Evolutionary conservation across 2,329 filamentous ascomycete genomes (phyloP), one percentile per base, ranked within the genome.

Genomic region (Epichloe bromicola): DNA sequence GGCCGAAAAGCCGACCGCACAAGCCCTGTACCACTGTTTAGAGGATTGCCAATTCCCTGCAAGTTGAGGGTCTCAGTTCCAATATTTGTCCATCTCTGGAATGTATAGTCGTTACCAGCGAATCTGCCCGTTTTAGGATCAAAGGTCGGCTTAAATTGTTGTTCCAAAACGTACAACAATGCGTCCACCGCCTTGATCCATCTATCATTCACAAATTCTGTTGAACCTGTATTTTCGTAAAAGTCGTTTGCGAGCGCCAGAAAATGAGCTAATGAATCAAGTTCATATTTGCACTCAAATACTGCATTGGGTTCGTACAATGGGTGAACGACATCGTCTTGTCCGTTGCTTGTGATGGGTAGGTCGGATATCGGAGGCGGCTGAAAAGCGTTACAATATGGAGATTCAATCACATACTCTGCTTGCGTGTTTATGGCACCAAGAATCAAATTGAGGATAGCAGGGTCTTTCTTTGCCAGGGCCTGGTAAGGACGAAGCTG

Each of bases 251-350:
- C 80, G 2, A 98, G 71, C 0, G 86, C 82, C 5, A 98, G 76
- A 65, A 98, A 98, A 63, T 94, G 85, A 0, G 90, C 93, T 0
- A 98, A 75, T 8, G 90, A 96, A 69, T 98, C 93, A 20, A 98
- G 81, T 71, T 98, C 93, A 68, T 97, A 98, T 69, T 98, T 98
- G 79, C 93, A 98, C 68, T 98, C 93, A 57, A 96, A 98, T 3
- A 98, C 93, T 46, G 83, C 79, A 0, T 75, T 79, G 0, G 85
- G 85, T 61, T 97, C 89, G 63, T 95, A 97, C 1, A 75, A 74
- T 0, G 93, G 93, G 60, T 95, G 88, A 0, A 98, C 93, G 8
- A 65, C 68, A 62, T 98, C 93, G 19, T 84, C 78, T 64, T 95
- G 87, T 3, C 87, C 87, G 61, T 91, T 95, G 59, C 79, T 76